These are phyloP conservation scores for Lachancea lanzarotensis DNA, from an alignment of 805 yeast species.

Conservation along the genomic window DNA sequence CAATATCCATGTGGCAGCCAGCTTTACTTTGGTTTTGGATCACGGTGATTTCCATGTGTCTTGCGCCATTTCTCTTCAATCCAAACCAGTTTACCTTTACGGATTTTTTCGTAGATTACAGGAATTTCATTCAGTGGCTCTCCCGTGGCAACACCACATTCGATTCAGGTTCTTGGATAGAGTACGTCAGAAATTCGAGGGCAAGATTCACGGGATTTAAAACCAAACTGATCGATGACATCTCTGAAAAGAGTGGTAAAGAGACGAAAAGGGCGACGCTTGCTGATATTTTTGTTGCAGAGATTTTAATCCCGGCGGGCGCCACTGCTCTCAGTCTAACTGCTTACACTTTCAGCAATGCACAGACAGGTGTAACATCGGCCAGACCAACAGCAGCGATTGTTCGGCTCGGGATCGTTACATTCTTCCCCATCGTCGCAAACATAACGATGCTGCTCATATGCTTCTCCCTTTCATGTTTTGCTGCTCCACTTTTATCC, in stretches of 20 bases:
- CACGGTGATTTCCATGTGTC: conserved; percentile 55
- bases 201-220: conserved; percentile 91
- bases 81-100: conserved; percentile 69
- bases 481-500: conserved; percentile 44
- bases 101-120: conserved; percentile 67
- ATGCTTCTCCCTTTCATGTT: conserved; percentile 40
- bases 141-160: conserved; percentile 67
- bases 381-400: conserved; percentile 51
- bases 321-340: conserved; percentile 62
- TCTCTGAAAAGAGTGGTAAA: conserved; percentile 55
- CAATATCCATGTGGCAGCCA: conserved; percentile 75
- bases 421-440: conserved; percentile 43
- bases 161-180: conserved; percentile 74
- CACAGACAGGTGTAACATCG: conserved; percentile 72
- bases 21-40: conserved; percentile 71
- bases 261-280: conserved; percentile 73
- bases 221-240: conserved; percentile 58
- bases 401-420: conserved; percentile 51
- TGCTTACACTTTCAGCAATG: conserved; percentile 74
- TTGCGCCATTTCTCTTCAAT: conserved; percentile 69
- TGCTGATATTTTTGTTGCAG: conserved; percentile 71
- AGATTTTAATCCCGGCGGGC: conserved; percentile 64
- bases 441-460: conserved; percentile 28
- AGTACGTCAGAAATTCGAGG: conserved; percentile 65
- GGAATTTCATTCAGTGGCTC: conserved; percentile 64